These are phyloP conservation scores for Kuraishia piskuri DNA, from an alignment of 805 yeast species.

Conservation along the genomic window DNA sequence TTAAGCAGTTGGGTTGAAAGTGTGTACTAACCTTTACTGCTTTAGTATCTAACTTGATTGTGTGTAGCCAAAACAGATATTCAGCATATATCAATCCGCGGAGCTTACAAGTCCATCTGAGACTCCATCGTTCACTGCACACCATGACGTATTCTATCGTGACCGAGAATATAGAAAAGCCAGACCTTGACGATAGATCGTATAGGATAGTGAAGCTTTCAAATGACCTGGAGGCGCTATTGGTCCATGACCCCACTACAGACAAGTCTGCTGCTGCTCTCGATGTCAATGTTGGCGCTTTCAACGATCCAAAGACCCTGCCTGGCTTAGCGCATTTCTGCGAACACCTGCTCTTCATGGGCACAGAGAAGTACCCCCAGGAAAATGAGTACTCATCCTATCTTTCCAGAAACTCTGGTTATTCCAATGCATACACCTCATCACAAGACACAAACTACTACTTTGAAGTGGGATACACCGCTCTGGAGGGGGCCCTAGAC, in stretches of 20 bases:
- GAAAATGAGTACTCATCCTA: conserved; percentile 71
- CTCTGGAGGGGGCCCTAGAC: conserved; percentile 81
- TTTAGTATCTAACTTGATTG: not conserved
- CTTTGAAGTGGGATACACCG: conserved; percentile 73
- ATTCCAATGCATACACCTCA: conserved; percentile 88
- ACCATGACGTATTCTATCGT: conserved; percentile 4
- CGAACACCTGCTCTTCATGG: conserved; percentile 70
- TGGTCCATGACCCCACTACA: conserved; percentile 60
- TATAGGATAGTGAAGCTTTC: conserved; percentile 58
- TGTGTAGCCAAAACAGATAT: not conserved
- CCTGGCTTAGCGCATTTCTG: conserved; percentile 79
- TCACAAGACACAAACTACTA: conserved; percentile 84
- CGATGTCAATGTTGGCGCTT: conserved; percentile 73
- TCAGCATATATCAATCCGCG: not conserved
- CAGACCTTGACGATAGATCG: conserved; percentile 61
- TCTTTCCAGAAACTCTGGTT: conserved; percentile 78
- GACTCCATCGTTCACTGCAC: not conserved
- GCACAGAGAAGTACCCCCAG: conserved; percentile 65
- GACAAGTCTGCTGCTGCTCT: conserved; percentile 75
- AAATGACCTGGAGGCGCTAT: conserved; percentile 50
- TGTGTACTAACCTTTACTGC: too few species aligned
- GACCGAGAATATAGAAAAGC: conserved; percentile 22
- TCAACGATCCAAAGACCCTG: conserved; percentile 52
- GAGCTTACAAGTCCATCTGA: not conserved
- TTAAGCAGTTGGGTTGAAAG: not conserved